Percentiles rank a stretch among this genome's conserved stretches.
These are phyloP conservation scores for Blastomyces percursus DNA, from an alignment of 2,329 filamentous ascomycete species.

Conservation along the genomic window DNA sequence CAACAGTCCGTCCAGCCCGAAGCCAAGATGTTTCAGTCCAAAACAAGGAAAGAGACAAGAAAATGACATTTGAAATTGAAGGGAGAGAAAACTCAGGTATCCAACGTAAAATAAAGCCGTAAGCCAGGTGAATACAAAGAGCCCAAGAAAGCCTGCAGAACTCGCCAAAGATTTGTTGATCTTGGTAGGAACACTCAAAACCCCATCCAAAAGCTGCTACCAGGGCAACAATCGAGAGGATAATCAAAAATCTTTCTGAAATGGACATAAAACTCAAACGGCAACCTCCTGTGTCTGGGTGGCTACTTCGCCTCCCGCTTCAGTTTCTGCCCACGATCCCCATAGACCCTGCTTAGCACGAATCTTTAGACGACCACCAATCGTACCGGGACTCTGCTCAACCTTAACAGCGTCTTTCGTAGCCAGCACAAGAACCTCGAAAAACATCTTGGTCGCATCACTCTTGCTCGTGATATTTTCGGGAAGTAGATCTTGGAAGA, in stretches of 20 bases:
- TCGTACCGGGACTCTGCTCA: constrained; percentile 61
- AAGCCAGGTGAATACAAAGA: no score
- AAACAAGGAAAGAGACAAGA: constrained; percentile 15
- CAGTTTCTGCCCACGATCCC: constrained; percentile 84
- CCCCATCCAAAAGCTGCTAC: no score
- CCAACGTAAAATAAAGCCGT: no score
- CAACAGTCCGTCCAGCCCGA: neutral
- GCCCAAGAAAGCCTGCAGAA: no score
- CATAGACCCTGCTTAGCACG: constrained; percentile 90
- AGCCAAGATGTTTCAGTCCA: constrained; percentile 15
- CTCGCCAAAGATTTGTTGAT: no score
- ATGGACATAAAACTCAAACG: constrained; percentile 5
- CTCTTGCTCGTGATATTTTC: constrained; percentile 69
- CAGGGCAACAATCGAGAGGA: no score
- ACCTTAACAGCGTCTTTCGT: constrained; percentile 98
- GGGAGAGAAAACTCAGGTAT: no score
- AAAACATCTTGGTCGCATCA: constrained; percentile 99
- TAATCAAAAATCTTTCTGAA: neutral
- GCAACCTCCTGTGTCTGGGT: constrained; percentile 24
- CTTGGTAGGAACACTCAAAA: no score
- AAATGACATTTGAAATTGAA: no score
- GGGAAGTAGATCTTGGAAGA: constrained; percentile 86
- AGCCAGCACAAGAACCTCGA: constrained; percentile 86
- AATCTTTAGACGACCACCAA: constrained; percentile 73
- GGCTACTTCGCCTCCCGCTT: constrained; percentile 38